Percentiles rank a stretch among this genome's conserved stretches.
Evolutionary conservation across 1,139 yeast genomes (phyloP).

Genomic region (Starmera stellimalicola): DNA sequence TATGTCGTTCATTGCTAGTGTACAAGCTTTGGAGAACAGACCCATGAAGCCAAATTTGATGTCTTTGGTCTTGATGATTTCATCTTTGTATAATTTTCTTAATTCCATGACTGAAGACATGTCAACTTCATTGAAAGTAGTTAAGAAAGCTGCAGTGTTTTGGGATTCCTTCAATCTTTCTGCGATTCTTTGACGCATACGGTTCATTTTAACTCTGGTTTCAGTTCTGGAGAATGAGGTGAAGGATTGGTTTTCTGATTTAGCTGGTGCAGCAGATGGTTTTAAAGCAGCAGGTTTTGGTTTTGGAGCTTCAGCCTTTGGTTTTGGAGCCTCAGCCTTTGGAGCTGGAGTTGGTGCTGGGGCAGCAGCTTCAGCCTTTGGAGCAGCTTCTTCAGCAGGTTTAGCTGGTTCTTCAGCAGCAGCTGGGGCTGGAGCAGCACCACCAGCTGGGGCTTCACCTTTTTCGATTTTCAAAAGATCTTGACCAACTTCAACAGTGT

Average conservation of each 20-base stretch:
- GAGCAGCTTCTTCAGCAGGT: conserved; percentile 22
- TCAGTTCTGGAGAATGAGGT: conserved; percentile 71
- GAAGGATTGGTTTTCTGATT: conserved; percentile 26
- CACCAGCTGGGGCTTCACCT: conserved; percentile 75
- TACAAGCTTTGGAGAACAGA: conserved; percentile 89
- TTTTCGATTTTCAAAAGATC: conserved; percentile 84
- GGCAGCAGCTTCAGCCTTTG: conserved; percentile 20
- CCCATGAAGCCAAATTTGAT: conserved; percentile 98
- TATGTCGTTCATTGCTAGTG: conserved; percentile 87
- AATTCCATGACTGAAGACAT: conserved; percentile 88
- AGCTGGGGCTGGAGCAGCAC: conserved; percentile 31
- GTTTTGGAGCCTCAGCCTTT: conserved; percentile 14
- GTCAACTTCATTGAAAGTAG: conserved; percentile 97
- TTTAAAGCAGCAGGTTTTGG: conserved; percentile 14
- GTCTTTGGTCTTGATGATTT: conserved; percentile 88
- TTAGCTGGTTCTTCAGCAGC: conserved; percentile 22
- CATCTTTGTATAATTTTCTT: conserved; percentile 96
- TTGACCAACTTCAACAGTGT: conserved; percentile 95
- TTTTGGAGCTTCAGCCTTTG: conserved; percentile 15
- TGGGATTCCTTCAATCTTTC: conserved; percentile 99
- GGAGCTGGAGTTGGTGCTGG: conserved; percentile 10
- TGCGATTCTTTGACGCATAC: conserved; percentile 98
- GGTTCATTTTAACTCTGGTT: conserved; percentile 95
- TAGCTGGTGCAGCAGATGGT: conserved; percentile 12
- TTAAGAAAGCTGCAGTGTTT: conserved; percentile 96